Evolutionary conservation across 1,284 basidiomycete genomes (phyloP).

Genomic region (Malassezia cuniculi): DNA sequence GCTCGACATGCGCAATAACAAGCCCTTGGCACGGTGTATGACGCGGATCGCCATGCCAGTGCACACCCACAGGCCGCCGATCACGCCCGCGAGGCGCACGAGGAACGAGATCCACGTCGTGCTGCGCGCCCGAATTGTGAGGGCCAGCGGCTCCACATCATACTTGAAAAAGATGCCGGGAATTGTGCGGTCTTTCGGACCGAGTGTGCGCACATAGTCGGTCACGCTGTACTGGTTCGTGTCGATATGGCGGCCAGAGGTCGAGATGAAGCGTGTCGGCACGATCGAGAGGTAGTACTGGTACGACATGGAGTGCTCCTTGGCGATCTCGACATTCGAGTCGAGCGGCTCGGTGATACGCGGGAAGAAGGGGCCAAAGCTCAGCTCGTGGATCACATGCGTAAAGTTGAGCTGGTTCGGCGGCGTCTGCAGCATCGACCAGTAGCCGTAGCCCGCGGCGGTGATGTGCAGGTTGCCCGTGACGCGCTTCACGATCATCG

Average conservation of each 20-base stretch:
- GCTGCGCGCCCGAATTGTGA: conserved; percentile 75
- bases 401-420: conserved; percentile 88
- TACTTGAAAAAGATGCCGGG: conserved; percentile 55
- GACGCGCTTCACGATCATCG: conserved; percentile 72
- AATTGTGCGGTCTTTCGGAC: conserved; percentile 63
- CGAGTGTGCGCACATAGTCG: conserved; percentile 72
- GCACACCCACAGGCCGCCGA: conserved; percentile 46
- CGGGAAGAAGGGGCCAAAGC: conserved; percentile 90
- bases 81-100: conserved; percentile 55
- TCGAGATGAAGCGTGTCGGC: conserved; percentile 76
- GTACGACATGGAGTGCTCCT: conserved; percentile 58
- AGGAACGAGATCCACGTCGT: conserved; percentile 67
- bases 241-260: conserved; percentile 52
- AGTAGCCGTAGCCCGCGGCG: conserved; percentile 72
- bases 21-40: conserved; percentile 16
- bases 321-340: conserved; percentile 58
- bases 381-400: conserved; percentile 90
- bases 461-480: conserved; percentile 58
- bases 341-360: conserved; percentile 89
- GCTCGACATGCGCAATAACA: not conserved
- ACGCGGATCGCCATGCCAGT: conserved; percentile 31
- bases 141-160: conserved; percentile 76
- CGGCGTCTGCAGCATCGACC: conserved; percentile 71
- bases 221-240: conserved; percentile 94
- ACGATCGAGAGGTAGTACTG: conserved; percentile 92